Evolutionary conservation across 164 flowering plant genomes (phyloP).

Genomic region (Aristolochia californica): DNA sequence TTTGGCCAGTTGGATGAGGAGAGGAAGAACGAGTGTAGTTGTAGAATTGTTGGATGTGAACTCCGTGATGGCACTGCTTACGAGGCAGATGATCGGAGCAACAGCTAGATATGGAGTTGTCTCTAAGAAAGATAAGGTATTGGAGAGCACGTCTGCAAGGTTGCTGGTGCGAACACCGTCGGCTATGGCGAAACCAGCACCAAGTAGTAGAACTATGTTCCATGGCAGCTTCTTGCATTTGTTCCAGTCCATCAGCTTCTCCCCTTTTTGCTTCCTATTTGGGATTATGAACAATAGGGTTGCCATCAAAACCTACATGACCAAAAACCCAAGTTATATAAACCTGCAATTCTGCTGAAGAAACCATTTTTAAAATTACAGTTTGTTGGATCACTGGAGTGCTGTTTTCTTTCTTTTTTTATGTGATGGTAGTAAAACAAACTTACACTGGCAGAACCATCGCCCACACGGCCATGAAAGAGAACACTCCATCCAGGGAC

Average conservation of each 20-base stretch:
- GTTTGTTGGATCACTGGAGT: not conserved
- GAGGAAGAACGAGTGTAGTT: conserved; percentile 57
- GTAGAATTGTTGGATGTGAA: conserved; percentile 85
- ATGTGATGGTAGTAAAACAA: not conserved
- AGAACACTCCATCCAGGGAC: conserved; percentile 87
- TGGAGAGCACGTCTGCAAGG: conserved; percentile 52
- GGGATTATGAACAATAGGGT: conserved; percentile 85
- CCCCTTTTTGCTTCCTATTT: conserved; percentile 54
- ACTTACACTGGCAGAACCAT: conserved; percentile 88
- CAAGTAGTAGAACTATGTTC: conserved; percentile 63
- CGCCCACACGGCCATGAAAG: conserved; percentile 70
- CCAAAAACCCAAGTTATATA: not conserved
- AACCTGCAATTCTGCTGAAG: not conserved
- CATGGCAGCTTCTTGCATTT: conserved; percentile 93
- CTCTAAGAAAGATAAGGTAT: conserved; percentile 43
- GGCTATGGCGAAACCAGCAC: conserved; percentile 93
- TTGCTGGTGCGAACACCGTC: conserved; percentile 75
- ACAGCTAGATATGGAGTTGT: conserved; percentile 50
- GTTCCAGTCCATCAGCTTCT: conserved; percentile 94
- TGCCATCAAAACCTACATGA: conserved; percentile 69
- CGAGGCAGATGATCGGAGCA: conserved; percentile 57
- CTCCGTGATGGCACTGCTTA: conserved; percentile 56
- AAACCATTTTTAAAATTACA: not conserved
- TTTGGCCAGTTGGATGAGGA: conserved; percentile 59
- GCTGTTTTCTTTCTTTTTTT: too few relatives aligned